Conservation (phyloP, 768 basidiomycete species). For the Candolleomyces aberdarensis region DNA sequence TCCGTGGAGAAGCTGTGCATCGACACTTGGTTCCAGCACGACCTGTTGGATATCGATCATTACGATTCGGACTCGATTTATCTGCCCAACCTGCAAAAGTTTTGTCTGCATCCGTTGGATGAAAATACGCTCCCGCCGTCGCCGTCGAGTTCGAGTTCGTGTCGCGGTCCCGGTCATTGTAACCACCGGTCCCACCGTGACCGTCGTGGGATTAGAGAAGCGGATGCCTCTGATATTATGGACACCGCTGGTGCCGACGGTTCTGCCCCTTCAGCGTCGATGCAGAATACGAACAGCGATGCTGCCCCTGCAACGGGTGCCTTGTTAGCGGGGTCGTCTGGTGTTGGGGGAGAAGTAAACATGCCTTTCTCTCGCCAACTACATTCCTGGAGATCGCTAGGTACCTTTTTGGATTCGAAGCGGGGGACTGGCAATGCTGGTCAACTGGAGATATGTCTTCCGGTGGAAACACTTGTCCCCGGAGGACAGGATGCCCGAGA, state of each 20-base stretch:
- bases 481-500: background rate
- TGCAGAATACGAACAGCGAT: no score
- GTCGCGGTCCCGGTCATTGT: no score
- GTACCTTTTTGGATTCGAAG: no score
- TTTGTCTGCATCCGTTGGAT: background rate
- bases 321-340: no score
- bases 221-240: no score
- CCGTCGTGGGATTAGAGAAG: background rate
- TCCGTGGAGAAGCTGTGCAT: background rate
- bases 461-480: background rate
- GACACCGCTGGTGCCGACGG: no score
- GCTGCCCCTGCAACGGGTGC: no score
- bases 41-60: background rate
- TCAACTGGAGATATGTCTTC: background rate
- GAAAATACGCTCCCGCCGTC: background rate
- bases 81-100: background rate
- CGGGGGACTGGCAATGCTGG: no score
- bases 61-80: background rate
- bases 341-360: no score
- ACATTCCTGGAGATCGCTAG: no score
- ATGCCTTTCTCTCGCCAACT: no score
- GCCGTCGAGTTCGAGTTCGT: background rate
- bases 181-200: background rate
- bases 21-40: slow-evolving; percentile 1
- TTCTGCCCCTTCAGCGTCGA: no score